Conservation (phyloP, 257 asterid species). For the Solanum peruvianum region DNA sequence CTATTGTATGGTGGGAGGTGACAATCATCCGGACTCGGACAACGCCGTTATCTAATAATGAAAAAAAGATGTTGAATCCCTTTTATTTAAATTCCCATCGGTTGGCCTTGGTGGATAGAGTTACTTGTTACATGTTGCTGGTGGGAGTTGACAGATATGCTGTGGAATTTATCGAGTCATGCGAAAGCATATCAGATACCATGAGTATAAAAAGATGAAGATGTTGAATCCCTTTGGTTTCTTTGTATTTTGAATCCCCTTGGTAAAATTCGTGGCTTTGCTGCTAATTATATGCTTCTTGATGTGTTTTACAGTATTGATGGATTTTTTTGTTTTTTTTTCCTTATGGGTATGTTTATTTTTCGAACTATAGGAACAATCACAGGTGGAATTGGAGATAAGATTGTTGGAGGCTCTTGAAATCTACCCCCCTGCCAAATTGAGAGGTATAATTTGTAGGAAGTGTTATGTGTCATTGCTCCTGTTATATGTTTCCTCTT, state of each 20-base stretch:
- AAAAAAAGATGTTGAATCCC: background rate
- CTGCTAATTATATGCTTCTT: background rate
- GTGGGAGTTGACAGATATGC: background rate
- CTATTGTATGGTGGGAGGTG: background rate
- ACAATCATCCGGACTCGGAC: background rate
- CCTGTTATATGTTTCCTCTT: background rate
- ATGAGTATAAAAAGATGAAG: background rate
- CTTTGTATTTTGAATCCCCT: background rate
- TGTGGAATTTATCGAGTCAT: background rate
- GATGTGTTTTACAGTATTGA: background rate
- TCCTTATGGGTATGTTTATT: background rate
- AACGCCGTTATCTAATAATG: background rate
- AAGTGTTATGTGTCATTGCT: background rate
- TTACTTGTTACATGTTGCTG: background rate
- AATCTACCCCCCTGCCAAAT: conserved; percentile 84
- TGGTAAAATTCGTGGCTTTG: background rate
- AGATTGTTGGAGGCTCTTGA: conserved; percentile 79
- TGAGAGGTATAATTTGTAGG: conserved; percentile 32
- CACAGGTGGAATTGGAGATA: conserved; percentile 90
- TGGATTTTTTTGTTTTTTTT: background rate
- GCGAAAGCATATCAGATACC: background rate
- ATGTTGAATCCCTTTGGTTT: background rate
- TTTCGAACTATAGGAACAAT: conserved; percentile 42
- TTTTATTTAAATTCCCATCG: background rate
- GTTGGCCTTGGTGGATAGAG: background rate